A percentile compares a stretch with the other conserved stretches of the same genome.
Evolutionary conservation across 805 yeast species (phyloP).

Genomic region (Candida schatavii): DNA sequence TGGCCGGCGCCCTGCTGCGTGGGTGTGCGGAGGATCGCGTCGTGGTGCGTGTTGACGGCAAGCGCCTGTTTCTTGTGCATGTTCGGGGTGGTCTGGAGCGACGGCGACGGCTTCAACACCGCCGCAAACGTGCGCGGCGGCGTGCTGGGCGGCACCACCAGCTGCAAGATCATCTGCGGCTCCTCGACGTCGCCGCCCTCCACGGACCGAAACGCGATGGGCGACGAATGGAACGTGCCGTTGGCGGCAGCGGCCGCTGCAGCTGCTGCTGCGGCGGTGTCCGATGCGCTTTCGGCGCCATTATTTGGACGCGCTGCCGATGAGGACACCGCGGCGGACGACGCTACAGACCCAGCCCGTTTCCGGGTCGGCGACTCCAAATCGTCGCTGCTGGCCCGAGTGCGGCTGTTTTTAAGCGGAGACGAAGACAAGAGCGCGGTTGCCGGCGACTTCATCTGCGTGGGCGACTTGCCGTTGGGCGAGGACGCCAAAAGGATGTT

Average conservation of each 20-base stretch:
- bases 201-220: background rate
- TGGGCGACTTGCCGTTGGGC: constrained; percentile 39
- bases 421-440: constrained; percentile 35
- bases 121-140: constrained; percentile 18
- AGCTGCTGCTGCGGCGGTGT: too few relatives aligned
- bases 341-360: constrained; percentile 6
- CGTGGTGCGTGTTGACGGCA: constrained; percentile 6
- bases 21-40: constrained; percentile 31
- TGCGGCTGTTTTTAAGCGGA: constrained; percentile 25
- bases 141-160: constrained; percentile 24
- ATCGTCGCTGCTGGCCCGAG: constrained; percentile 10
- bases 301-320: background rate
- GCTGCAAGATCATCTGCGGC: constrained; percentile 30
- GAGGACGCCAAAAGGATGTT: constrained; percentile 13
- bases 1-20: constrained; percentile 21
- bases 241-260: background rate
- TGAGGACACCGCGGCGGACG: background rate
- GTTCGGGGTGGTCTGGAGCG: constrained; percentile 23
- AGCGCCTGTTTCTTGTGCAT: constrained; percentile 24
- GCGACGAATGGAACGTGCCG: constrained; percentile 2
- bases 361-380: constrained; percentile 36
- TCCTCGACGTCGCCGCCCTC: constrained; percentile 3
- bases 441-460: constrained; percentile 35
- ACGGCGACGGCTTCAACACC: constrained; percentile 29
- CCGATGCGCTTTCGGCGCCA: too few relatives aligned